Conservation (phyloP, 2,329 filamentous ascomycete genomes). For the Lizonia empirigonia region DNA sequence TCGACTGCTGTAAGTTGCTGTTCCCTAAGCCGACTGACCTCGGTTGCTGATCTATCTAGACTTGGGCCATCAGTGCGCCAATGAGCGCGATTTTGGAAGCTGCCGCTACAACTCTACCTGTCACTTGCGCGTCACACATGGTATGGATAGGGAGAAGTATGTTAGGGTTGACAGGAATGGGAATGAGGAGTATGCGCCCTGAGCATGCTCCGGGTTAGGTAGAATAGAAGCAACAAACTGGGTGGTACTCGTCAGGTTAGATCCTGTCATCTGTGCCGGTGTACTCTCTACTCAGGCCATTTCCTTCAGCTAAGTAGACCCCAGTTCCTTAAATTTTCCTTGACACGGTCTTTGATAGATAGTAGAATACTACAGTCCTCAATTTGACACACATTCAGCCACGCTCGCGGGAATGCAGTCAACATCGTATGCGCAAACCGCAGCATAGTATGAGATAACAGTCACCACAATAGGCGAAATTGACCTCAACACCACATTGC, state of each 20-base stretch:
- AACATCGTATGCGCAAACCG: too few relatives aligned
- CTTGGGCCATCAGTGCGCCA: constrained; percentile 49
- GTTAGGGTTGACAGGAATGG: constrained; percentile 34
- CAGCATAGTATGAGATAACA: too few relatives aligned
- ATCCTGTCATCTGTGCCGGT: not conserved
- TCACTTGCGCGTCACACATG: constrained; percentile 48
- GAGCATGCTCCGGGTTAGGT: not conserved
- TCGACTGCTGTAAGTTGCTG: constrained; percentile 48
- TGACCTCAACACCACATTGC: too few relatives aligned
- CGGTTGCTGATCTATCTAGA: constrained; percentile 21
- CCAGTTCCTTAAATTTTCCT: too few relatives aligned
- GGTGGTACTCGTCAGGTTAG: not conserved
- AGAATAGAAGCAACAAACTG: too few relatives aligned
- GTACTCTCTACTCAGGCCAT: not conserved
- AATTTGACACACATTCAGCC: too few relatives aligned
- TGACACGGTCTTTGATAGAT: too few relatives aligned
- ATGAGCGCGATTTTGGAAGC: constrained; percentile 46
- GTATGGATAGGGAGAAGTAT: constrained; percentile 46
- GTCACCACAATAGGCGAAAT: too few relatives aligned
- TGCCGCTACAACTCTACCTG: constrained; percentile 47
- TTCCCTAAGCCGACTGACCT: not conserved
- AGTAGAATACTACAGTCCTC: too few relatives aligned
- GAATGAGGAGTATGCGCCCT: constrained; percentile 24
- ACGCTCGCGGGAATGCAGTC: too few relatives aligned
- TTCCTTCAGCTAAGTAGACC: too few relatives aligned